Evolutionary conservation across 1,284 basidiomycete species (phyloP).

Genomic region (Boletus smithii): DNA sequence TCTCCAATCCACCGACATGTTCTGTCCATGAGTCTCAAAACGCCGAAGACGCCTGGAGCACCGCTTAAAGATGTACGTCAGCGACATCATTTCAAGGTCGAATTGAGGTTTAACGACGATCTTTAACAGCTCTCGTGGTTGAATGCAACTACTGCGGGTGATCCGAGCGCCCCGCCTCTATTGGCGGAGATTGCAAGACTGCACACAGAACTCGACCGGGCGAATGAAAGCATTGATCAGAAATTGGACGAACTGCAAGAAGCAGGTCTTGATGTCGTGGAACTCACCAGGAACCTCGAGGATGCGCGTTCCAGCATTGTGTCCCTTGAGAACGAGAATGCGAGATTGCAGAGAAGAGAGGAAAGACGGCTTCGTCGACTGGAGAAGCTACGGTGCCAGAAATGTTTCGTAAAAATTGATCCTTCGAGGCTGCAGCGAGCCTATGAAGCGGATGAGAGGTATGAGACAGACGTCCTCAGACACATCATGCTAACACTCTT

Average conservation of each 20-base stretch:
- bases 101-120: slow-evolving; percentile 6
- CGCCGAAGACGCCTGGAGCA: slow-evolving; percentile 73
- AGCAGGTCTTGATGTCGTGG: slow-evolving; percentile 67
- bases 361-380: slow-evolving; percentile 59
- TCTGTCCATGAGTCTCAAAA: slow-evolving; percentile 61
- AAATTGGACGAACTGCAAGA: slow-evolving; percentile 80
- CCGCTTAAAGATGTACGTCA: slow-evolving; percentile 69
- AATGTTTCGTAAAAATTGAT: slow-evolving; percentile 63
- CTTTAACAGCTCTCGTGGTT: slow-evolving; percentile 63
- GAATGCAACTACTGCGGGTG: slow-evolving; percentile 49
- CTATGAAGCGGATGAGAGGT: slow-evolving; percentile 60
- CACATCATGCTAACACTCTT: slow-evolving; percentile 1
- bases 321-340: slow-evolving; percentile 64
- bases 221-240: slow-evolving; percentile 80
- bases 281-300: slow-evolving; percentile 65
- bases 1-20: slow-evolving; percentile 71
- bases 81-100: background rate
- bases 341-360: slow-evolving; percentile 58
- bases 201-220: slow-evolving; percentile 67
- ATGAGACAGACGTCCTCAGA: slow-evolving; percentile 8
- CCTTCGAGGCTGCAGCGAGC: slow-evolving; percentile 39
- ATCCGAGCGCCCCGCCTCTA: slow-evolving; percentile 53
- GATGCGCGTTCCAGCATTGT: slow-evolving; percentile 59
- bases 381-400: slow-evolving; percentile 57
- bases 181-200: slow-evolving; percentile 63